These are phyloP conservation scores for Macrophomina pseudophaseolina DNA, from an alignment of 2,329 filamentous ascomycete species.

Conservation along the genomic window DNA sequence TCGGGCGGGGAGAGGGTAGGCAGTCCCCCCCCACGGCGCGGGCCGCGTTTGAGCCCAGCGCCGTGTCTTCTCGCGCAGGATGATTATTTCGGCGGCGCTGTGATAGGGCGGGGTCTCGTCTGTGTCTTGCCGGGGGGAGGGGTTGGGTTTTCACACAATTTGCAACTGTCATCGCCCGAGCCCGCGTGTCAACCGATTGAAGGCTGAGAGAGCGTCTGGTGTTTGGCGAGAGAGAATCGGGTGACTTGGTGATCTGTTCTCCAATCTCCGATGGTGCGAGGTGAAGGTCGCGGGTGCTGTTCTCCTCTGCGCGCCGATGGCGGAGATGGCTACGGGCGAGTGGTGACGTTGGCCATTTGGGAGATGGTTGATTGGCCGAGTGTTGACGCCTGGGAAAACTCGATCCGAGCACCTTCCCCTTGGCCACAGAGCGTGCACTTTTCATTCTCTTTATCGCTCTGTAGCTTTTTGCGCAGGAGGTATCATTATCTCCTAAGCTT, in stretches of 20 bases:
- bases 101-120: neutral
- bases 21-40: too few relatives aligned
- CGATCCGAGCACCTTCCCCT: neutral
- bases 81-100: conserved; percentile 15
- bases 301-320: neutral
- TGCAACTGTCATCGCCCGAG: too few relatives aligned
- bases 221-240: neutral
- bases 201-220: too few relatives aligned
- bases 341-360: conserved; percentile 9
- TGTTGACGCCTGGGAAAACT: neutral
- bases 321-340: neutral
- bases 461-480: too few relatives aligned
- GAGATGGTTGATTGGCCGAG: neutral
- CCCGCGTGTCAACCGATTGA: too few relatives aligned
- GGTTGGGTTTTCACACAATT: too few relatives aligned
- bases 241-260: neutral
- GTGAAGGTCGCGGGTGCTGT: neutral
- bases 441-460: too few relatives aligned
- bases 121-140: neutral
- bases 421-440: too few relatives aligned
- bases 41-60: too few relatives aligned
- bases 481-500: too few relatives aligned
- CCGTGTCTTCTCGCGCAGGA: neutral
- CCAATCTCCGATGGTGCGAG: conserved; percentile 2
- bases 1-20: too few relatives aligned